Evolutionary conservation across 2,329 filamentous ascomycete genomes (phyloP), one percentile per base, ranked within the genome.

Genomic region (Epichloe uncinata): DNA sequence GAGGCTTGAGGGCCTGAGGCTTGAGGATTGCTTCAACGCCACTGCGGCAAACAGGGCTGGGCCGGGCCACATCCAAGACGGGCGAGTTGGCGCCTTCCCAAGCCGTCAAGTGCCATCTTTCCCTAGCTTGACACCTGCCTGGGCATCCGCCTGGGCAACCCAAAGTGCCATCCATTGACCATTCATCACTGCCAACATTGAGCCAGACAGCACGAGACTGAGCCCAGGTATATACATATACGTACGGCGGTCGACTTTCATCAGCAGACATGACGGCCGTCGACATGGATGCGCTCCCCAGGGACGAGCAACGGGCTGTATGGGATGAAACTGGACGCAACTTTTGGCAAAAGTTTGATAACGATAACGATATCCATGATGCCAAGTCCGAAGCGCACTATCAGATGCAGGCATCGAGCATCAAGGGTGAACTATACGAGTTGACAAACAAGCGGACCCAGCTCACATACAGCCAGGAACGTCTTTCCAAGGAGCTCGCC

Each of bases 281-380:
- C 44, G 54, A 56, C 42, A 65, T 61, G 62, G 57, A 59, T 16
- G 53, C 57, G 13, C 61, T 67, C 42, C 61, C 63, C 7, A 46
- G 49, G 34, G 59, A 66, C 4, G 63, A 66, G 52, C 59, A 62
- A 42, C 56, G 56, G 26, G 60, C 58, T 9, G 59, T 66, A n/a
- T 67, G 65, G 66, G 55, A 62, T 33, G 63, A 67, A 49, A 64
- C 63, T 15, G 66, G 67, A 45, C 52, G 54, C 42, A 65, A 65
- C 37, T 68, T 66, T 33, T 68, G 66, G 66, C 35, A 52, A 37
- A 54, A 55, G 13, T 63, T 64, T 36, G 56, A 60, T 16, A 49
- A 49, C 6, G 52, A 61, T 30, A 57, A 62, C 45, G 55, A 59
- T n/a, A 38, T 45, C 4, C 54, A 54, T 20, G 58, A 60, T 30